Evolutionary conservation across 305 asterid genomes (phyloP).

Genomic region (Nicotiana rustica): DNA sequence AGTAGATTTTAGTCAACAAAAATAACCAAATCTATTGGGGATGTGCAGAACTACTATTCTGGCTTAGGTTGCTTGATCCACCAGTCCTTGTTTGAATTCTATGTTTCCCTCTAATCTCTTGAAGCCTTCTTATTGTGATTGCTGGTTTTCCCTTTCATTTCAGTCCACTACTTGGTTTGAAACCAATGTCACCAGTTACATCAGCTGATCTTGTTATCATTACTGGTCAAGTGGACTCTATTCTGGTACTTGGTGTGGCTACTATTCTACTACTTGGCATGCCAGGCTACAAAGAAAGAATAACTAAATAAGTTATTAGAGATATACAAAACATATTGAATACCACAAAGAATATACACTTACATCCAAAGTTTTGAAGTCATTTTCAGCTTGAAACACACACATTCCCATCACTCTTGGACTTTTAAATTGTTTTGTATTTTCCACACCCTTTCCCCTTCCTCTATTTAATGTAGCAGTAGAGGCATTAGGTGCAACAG

Average conservation of each 20-base stretch:
- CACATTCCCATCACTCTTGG: not conserved
- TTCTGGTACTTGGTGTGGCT: not conserved
- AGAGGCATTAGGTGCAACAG: not conserved
- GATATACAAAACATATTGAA: not conserved
- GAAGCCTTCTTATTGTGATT: not conserved
- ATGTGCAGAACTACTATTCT: not conserved
- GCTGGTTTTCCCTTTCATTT: not conserved
- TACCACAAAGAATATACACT: no score
- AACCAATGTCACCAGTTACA: not conserved
- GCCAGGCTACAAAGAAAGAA: not conserved
- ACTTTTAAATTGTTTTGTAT: not conserved
- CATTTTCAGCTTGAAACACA: not conserved
- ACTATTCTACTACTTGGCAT: not conserved
- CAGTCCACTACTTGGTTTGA: not conserved
- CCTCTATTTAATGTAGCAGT: not conserved
- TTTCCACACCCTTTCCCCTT: not conserved
- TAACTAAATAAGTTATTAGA: not conserved
- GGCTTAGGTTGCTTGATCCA: not conserved
- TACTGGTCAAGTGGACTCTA: no score
- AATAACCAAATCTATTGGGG: not conserved
- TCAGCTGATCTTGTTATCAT: not conserved
- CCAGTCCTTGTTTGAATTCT: not conserved
- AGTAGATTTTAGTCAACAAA: no score
- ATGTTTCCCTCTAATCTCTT: not conserved
- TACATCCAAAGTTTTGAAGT: not conserved